These are phyloP conservation scores for Draba incana DNA, from an alignment of 345 rosid genomes.

Conservation along the genomic window DNA sequence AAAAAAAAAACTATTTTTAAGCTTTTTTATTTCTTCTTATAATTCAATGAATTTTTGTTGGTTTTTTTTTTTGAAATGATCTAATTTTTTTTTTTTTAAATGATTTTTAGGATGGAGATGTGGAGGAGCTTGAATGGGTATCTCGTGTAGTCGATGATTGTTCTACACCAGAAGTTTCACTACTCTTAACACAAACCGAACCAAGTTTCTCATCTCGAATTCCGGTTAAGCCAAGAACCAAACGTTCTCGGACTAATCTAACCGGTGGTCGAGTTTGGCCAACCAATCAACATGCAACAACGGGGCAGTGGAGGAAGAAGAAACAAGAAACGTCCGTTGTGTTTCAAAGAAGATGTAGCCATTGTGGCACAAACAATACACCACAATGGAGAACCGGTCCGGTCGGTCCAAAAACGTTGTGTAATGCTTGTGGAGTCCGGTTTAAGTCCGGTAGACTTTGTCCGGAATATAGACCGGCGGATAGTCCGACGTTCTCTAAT, in stretches of 20 bases:
- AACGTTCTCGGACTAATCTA: conserved; percentile 51
- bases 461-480: conserved; percentile 96
- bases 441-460: conserved; percentile 91
- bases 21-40: background rate
- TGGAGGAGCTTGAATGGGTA: conserved; percentile 93
- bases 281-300: conserved; percentile 41
- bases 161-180: conserved; percentile 71
- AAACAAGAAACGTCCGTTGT: conserved; percentile 45
- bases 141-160: conserved; percentile 87
- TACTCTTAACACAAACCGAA: conserved; percentile 55
- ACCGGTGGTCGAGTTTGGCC: conserved; percentile 66
- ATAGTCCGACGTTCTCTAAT: conserved; percentile 87
- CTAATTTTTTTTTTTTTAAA: background rate
- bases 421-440: conserved; percentile 98
- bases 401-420: conserved; percentile 94
- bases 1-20: background rate
- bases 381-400: conserved; percentile 99
- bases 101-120: conserved; percentile 69
- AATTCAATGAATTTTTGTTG: background rate
- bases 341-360: conserved; percentile 76
- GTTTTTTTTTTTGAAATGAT: background rate
- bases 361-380: conserved; percentile 88
- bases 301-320: conserved; percentile 36
- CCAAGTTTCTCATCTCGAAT: conserved; percentile 48
- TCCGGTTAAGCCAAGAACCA: conserved; percentile 67